A percentile compares a stretch with the other conserved stretches of the same genome.
phyloP scores from a whole-genome alignment of 176 grass and related monocot genomes.

The Triticum timopheevii region DNA sequence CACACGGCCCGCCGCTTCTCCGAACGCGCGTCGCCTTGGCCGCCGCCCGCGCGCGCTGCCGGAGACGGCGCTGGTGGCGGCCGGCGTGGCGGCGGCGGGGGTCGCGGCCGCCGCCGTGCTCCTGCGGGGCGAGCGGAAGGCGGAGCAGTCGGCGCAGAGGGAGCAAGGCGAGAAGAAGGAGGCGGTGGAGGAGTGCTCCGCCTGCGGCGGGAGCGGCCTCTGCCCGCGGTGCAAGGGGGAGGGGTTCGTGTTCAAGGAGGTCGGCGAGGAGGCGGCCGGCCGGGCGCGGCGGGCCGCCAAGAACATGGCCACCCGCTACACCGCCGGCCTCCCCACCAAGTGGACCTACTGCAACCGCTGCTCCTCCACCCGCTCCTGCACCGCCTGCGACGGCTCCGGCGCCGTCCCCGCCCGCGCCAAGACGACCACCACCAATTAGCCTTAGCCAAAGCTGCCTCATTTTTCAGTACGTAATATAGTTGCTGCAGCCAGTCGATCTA shows the following conservation, averaged over 20 bases:
- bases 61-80: conserved; percentile 2
- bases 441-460: not conserved
- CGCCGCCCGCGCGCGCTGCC: not conserved
- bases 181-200: conserved; percentile 16
- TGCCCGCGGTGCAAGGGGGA: conserved; percentile 52
- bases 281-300: conserved; percentile 36
- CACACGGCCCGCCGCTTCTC: not conserved
- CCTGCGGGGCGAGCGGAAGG: not conserved
- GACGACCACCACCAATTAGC: not conserved
- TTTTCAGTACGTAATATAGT: not conserved
- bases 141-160: not conserved
- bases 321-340: conserved; percentile 40
- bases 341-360: conserved; percentile 32
- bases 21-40: not conserved
- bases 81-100: not conserved
- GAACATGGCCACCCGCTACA: conserved; percentile 57
- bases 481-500: too few species aligned
- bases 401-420: not conserved
- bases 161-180: not conserved
- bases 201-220: conserved; percentile 49
- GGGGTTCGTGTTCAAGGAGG: conserved; percentile 49
- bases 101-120: conserved; percentile 6
- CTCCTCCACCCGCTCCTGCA: conserved; percentile 34
- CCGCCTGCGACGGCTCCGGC: conserved; percentile 28
- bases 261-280: conserved; percentile 20